Evolutionary conservation across 2,329 filamentous ascomycete genomes (phyloP), one percentile per base, ranked within the genome.

Genomic region (Phoma sp.): DNA sequence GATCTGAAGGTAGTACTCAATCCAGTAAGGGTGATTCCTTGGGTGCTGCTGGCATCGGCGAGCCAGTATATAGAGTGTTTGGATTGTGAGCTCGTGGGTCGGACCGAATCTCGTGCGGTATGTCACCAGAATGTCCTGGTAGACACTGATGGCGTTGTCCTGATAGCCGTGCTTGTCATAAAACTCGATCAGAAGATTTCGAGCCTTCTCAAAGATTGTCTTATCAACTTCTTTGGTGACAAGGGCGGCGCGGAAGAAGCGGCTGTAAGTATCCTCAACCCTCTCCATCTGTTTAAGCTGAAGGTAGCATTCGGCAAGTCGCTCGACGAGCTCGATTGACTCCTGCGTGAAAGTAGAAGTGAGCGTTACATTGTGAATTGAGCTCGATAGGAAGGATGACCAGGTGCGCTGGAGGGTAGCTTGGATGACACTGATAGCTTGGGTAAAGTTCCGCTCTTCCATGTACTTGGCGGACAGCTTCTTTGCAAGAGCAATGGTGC

Each of bases 1-100:
- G 39, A 82, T 80, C 44, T 78, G 74, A 48, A 78, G 74, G 61
- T 81, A 79, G 55, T 79, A 78, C 47, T 77, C 78, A 36, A 80
- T 68, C 60, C 76, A 80, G 59, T 75, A 76, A 1, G 76, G 77
- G 43, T 80, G 70, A 45, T 78, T 77, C 18, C 73, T 66, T 7
- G 73, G 73, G 47, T 75, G 70, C 7, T 62, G 59, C 6, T 68
- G 70, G 55, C 74, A 76, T 24, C 72, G 60, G 14, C 60, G 58
- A 30, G 75, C 81, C 24, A 82, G 66, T 25, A 74, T 72, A 60
- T 83, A 83, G 47, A 82, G 61, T 2, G 77, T 79, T 23, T 78
- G 72, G 44, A 83, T 78, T 0, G 78, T 80, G 29, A 74, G 67
- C 42, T 79, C 74, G 57, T 81, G 75, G 2, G 71, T 74, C 4